Evolutionary conservation across 331 rosid species (phyloP).

Genomic region (Malus hybrid): DNA sequence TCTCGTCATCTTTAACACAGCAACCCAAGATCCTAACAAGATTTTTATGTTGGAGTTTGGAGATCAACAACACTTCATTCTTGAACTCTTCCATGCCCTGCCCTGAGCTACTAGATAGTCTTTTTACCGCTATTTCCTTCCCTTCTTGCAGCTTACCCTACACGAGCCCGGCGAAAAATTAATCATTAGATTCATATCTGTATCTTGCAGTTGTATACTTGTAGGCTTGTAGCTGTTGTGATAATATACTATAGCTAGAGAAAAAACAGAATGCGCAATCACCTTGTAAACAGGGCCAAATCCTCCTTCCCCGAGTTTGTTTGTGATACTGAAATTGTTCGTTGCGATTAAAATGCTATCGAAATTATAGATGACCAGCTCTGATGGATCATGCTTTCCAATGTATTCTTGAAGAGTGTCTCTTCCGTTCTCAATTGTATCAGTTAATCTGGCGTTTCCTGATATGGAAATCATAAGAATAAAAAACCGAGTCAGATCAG

Average conservation of each 20-base stretch:
- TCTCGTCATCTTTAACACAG: conserved; percentile 58
- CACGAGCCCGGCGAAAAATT: background rate
- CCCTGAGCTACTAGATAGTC: conserved; percentile 57
- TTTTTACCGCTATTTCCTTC: conserved; percentile 66
- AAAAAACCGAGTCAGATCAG: too few species aligned
- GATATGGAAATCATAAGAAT: background rate
- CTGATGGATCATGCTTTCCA: background rate
- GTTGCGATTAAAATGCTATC: background rate
- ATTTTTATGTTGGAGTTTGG: conserved; percentile 76
- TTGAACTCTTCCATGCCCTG: conserved; percentile 80
- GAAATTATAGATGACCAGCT: background rate
- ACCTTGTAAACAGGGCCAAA: conserved; percentile 78
- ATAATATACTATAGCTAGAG: background rate
- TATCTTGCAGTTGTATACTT: background rate
- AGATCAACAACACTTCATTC: conserved; percentile 67
- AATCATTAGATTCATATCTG: background rate
- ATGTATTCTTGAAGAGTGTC: background rate
- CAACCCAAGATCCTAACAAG: conserved; percentile 76
- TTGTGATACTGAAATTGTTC: conserved; percentile 25
- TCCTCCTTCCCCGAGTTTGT: conserved; percentile 68
- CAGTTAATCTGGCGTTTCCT: background rate
- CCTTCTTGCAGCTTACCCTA: conserved; percentile 63
- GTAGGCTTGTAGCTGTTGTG: background rate
- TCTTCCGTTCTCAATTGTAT: background rate
- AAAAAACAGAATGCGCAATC: background rate